Evolutionary conservation across 2,329 filamentous ascomycete species (phyloP), one percentile per base, ranked within the genome.

Genomic region (Aspergillus vadensis): DNA sequence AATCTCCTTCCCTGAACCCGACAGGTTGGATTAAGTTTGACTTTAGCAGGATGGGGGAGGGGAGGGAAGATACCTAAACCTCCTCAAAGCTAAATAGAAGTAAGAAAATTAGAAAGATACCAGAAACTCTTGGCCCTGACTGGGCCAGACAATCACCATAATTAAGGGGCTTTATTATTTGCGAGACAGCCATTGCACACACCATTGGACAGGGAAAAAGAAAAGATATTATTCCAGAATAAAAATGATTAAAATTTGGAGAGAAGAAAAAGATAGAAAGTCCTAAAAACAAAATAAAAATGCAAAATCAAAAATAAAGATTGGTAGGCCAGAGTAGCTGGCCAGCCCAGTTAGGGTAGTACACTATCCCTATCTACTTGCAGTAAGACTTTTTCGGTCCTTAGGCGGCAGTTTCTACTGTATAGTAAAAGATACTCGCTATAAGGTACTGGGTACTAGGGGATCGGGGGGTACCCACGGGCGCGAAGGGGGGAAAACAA

Each of bases 1-100:
- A 49, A 53, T 47, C 25, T 47, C 39, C 12, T 43, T 39, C 48
- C 48, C 56, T 59, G 55, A 51, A 32, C 27, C 73, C 73, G 72
- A 72, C 70, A 73, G 69, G 64, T 67, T 72, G 73, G 73, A 69
- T 74, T 73, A 73, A 71, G 73, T 73, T 75, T 69, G 64, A 67
- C 66, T 71, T 70, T 71, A 72, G 72, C 68, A 70, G 66, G 63
- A 65, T 65, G 68, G 69, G 64, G 68, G 12, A 36, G 32, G 32
- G 30, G 32, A 36, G 32, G 32, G 32, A 36, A 68, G 60, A 64
- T 70, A 27, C 47, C 25, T 50, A 50, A 50, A 32, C 47, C 47
- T 50, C n/a, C 25, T 32, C 23, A 30, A 50, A 50, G 47, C 25
- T 50, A 32, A 50, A 30, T 32, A 10, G 25, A 30, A 19, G 15